phyloP scores from a whole-genome alignment of 2,329 filamentous ascomycete genomes.

The Chaetoscypha palmicola region DNA sequence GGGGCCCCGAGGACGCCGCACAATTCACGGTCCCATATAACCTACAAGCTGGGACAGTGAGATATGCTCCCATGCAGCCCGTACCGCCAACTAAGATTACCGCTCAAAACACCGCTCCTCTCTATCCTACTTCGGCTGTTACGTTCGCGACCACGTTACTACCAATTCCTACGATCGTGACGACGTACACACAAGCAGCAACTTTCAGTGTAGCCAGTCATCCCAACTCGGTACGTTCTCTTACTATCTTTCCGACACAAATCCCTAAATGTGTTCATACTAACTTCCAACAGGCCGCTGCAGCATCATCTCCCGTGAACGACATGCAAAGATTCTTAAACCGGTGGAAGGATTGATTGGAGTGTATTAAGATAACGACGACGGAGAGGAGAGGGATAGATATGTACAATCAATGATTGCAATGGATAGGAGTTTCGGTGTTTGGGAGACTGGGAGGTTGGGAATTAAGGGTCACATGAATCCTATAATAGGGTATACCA shows the following conservation, averaged over 20 bases:
- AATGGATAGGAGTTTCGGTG: too few relatives aligned
- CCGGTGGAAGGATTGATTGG: constrained; percentile 33
- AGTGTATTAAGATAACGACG: not conserved
- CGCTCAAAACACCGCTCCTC: constrained; percentile 31
- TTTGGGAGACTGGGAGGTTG: too few relatives aligned
- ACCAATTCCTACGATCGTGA: constrained; percentile 27
- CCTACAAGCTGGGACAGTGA: constrained; percentile 32
- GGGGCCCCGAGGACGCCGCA: constrained; percentile 13
- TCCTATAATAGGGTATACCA: too few relatives aligned
- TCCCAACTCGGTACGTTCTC: constrained; percentile 31
- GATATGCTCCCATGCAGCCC: constrained; percentile 36
- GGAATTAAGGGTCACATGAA: too few relatives aligned
- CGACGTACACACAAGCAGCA: constrained; percentile 32
- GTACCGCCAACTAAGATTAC: constrained; percentile 33
- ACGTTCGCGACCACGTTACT: constrained; percentile 30
- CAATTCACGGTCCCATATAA: constrained; percentile 29
- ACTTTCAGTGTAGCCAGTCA: constrained; percentile 31
- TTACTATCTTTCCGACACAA: not conserved
- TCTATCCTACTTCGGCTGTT: constrained; percentile 33
- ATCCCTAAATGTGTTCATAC: constrained; percentile 1
- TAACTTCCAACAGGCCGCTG: constrained; percentile 24
- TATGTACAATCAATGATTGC: not conserved
- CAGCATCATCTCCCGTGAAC: constrained; percentile 28
- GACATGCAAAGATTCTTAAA: constrained; percentile 33
- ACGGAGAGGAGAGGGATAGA: not conserved